phyloP scores from a whole-genome alignment of 2,329 filamentous ascomycete genomes.

The Pestalotiopsis fici region DNA sequence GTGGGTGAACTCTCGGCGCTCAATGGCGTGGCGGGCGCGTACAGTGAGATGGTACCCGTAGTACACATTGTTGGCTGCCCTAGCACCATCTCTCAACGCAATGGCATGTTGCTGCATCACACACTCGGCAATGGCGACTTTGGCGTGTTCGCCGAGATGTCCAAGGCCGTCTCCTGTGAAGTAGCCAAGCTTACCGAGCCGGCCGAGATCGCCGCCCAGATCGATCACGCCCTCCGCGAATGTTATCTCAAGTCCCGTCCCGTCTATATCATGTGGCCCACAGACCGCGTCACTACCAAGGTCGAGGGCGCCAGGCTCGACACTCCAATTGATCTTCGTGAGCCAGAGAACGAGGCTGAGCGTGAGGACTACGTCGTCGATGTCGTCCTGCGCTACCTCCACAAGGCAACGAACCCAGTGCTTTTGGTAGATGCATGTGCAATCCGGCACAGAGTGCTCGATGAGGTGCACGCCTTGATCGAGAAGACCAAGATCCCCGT shows the following conservation, averaged over 20 bases:
- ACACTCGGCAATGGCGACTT: conserved; percentile 79
- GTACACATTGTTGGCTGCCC: conserved; percentile 60
- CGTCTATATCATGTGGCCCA: conserved; percentile 82
- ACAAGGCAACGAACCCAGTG: conserved; percentile 72
- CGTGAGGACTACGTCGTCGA: conserved; percentile 83
- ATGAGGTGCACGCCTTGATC: conserved; percentile 73
- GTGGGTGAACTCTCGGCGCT: conserved; percentile 74
- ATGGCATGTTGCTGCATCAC: conserved; percentile 61
- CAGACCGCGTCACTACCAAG: conserved; percentile 77
- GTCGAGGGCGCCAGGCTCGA: conserved; percentile 72
- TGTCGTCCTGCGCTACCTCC: conserved; percentile 72
- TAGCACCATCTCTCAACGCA: conserved; percentile 45
- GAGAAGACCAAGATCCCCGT: conserved; percentile 75
- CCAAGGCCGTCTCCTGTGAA: conserved; percentile 67
- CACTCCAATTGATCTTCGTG: conserved; percentile 67
- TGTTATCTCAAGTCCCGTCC: conserved; percentile 76
- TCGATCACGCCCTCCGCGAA: conserved; percentile 75
- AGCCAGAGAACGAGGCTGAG: conserved; percentile 66
- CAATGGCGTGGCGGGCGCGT: conserved; percentile 74
- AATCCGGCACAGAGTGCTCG: conserved; percentile 71
- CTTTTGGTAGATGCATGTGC: conserved; percentile 84
- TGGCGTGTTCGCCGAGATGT: conserved; percentile 82
- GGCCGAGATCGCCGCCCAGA: conserved; percentile 69
- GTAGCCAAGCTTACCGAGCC: conserved; percentile 72
- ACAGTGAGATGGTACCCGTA: conserved; percentile 71